A percentile compares a stretch with the other conserved stretches of the same genome.
phyloP scores from a whole-genome alignment of 108 stramenopile genomes.

The Heterococcus sp. region DNA sequence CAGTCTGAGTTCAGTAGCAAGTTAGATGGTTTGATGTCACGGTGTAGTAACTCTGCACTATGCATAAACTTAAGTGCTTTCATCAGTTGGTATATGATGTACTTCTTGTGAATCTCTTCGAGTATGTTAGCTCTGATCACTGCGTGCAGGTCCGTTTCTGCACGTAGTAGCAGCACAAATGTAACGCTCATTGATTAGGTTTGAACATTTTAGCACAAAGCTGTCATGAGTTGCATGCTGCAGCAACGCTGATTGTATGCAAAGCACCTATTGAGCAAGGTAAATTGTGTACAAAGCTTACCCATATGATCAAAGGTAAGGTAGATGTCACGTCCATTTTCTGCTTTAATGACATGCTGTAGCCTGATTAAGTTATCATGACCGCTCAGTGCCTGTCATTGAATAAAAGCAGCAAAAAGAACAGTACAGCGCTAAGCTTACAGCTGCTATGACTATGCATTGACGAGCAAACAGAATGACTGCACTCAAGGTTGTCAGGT shows the following conservation, averaged over 20 bases:
- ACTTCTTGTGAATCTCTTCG: constrained; percentile 74
- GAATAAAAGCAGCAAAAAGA: too few relatives aligned
- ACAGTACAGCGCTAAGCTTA: too few relatives aligned
- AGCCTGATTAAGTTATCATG: constrained; percentile 78
- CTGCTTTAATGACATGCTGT: constrained; percentile 68
- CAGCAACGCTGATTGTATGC: too few relatives aligned
- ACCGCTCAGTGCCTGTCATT: constrained; percentile 54
- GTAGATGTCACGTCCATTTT: constrained; percentile 78
- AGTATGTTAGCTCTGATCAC: constrained; percentile 74
- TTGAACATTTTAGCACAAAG: too few relatives aligned
- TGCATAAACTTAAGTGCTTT: constrained; percentile 78
- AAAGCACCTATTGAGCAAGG: background rate
- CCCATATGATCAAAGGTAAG: constrained; percentile 76
- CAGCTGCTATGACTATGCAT: too few relatives aligned
- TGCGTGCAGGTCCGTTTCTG: constrained; percentile 74
- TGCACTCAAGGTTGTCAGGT: too few relatives aligned
- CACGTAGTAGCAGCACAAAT: too few relatives aligned
- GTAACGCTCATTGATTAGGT: too few relatives aligned
- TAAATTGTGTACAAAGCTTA: constrained; percentile 18
- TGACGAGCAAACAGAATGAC: too few relatives aligned
- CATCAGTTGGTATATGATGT: constrained; percentile 75
- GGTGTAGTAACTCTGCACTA: constrained; percentile 60
- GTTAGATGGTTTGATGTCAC: constrained; percentile 67
- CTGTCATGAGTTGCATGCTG: too few relatives aligned
- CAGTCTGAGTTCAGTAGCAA: constrained; percentile 66